phyloP scores from a whole-genome alignment of 129 eudicot species.

The Cynara cardunculus region DNA sequence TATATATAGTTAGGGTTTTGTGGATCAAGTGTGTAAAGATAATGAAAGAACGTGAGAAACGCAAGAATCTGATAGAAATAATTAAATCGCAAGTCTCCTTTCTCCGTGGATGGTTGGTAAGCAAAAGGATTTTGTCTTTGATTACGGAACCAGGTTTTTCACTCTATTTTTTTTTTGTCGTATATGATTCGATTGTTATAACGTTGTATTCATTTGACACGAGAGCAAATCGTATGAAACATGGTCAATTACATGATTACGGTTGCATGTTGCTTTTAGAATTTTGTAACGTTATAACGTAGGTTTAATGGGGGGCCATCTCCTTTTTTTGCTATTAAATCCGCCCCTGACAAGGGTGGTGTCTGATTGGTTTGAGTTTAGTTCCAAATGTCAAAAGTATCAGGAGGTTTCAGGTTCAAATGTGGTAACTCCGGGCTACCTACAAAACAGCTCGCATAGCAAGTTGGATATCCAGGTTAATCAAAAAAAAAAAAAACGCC shows the following conservation, averaged over 20 bases:
- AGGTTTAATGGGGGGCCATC: no score
- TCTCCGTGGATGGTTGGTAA: not conserved
- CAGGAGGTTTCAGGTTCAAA: no score
- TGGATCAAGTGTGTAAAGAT: not conserved
- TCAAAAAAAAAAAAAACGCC: no score
- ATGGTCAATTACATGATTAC: not conserved
- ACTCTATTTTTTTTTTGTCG: not conserved
- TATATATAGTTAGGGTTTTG: not conserved
- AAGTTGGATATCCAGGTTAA: no score
- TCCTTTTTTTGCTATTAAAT: no score
- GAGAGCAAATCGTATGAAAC: not conserved
- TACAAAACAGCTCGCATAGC: no score
- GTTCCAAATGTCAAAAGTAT: no score
- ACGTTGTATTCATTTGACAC: not conserved
- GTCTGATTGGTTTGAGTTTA: no score
- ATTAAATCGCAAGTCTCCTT: not conserved
- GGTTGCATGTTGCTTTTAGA: not conserved
- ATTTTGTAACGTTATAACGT: no score
- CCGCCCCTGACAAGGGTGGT: no score
- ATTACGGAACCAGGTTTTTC: not conserved
- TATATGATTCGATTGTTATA: not conserved
- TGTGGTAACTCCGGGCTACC: no score
- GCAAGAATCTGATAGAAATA: not conserved
- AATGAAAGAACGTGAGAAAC: constrained; percentile 9
- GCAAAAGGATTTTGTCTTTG: not conserved